Evolutionary conservation across 495 filamentous ascomycete genomes (phyloP), one percentile per base, ranked within the genome.

Genomic region (Daldinia caldariorum): DNA sequence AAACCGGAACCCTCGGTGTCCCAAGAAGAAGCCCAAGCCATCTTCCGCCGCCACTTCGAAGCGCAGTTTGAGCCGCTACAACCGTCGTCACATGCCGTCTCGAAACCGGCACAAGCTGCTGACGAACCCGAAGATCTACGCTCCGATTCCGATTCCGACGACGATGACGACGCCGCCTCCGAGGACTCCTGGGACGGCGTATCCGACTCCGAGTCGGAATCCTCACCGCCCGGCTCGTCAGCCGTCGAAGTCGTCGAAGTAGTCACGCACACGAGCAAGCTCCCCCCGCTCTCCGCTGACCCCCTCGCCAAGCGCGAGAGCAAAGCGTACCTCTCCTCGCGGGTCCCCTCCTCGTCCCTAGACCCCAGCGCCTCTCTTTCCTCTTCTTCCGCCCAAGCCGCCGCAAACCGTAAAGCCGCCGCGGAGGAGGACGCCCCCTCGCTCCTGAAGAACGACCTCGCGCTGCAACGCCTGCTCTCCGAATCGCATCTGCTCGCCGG

Each of bases 401-500:
- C 76, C 34, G 71, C 76, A 18, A 81, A 77, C 13, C 75, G 70
- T 13, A 84, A 79, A 71, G 68, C 60, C 20, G 69, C 77, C 2
- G 80, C 73, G 4, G 80, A 85, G 38, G 83, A 85, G 67, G 82
- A 84, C 69, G 80, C 79, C 43, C 85, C 87, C 38, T 79, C 82
- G 16, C 78, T 84, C 66, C 82, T 97, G 2, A 94, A 94, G 79
- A 95, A 97, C 76, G 95, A 99, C 72, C 87, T 98, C 22, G 94
- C 91, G 9, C 86, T 99, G 18, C 94, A 97, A 73, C 88, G 93
- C 14, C 86, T 99, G 10, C 87, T 99, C 10, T 84, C 89, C 63
- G 95, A 99, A 83, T 97, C 94, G 1, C 94, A 97, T 79, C 89
- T 99, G 38, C 89, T 99, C 58, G 90, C 94, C 14, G 53, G 53